Evolutionary conservation across 768 basidiomycete species (phyloP), one percentile per base, ranked within the genome.

Genomic region (Mycena indigotica): DNA sequence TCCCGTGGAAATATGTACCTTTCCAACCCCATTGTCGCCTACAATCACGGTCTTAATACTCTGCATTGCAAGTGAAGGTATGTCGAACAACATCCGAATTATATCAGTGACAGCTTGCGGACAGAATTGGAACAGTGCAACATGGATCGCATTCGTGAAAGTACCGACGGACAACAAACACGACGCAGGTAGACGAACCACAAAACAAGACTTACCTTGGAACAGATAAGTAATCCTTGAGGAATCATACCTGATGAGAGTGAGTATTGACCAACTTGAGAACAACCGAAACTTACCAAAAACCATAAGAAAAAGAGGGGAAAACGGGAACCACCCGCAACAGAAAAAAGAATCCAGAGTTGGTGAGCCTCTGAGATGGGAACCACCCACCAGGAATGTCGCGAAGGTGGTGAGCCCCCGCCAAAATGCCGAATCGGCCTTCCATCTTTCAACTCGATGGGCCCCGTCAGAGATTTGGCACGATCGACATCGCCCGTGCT

Each of bases 21-120:
- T 96, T 78, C 94, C 94, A 64, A 95, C 93, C 66, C 93, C 94
- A 87, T 94, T 93, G 81, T 95, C 94, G 70, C 93, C 93, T 64
- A 95, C 94, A 56, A 95, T 93, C 69, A 54, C 41, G 10, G 21
- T 3, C 30, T 54, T 54, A 5, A 54, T 28, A 3, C 10, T 28
- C 3, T 54, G 15, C 41, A 44, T 44, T 15, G 15, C 15, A 23
- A 15, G 12, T n/a, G n/a, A n/a, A n/a, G n/a, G n/a, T n/a, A n/a
- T n/a, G n/a, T n/a, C n/a, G n/a, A n/a, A n/a, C n/a, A n/a, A n/a
- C n/a, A n/a, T n/a, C n/a, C n/a, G n/a, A n/a, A n/a, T n/a, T n/a
- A n/a, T n/a, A n/a, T n/a, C n/a, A n/a, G n/a, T n/a, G n/a, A n/a
- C 17, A 17, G 32, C 32, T 35, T 17, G 32, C 32, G 10, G 32